Evolutionary conservation across 495 filamentous ascomycete genomes (phyloP), one percentile per base, ranked within the genome.

Genomic region (Melanomma pulvis-pyrius): DNA sequence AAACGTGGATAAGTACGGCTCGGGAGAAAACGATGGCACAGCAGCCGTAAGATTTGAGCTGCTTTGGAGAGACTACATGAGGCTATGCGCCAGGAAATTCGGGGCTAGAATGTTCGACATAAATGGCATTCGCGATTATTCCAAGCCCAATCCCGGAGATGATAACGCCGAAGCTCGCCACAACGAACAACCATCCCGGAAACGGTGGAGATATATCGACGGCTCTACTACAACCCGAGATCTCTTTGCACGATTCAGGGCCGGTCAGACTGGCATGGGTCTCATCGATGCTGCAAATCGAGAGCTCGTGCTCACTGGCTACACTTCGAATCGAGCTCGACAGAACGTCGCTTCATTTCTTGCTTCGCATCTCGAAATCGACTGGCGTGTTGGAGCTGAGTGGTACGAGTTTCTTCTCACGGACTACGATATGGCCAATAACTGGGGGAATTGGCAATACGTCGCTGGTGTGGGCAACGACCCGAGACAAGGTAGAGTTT

Each of bases 401-500:
- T 92, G 88, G 88, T 91, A 90, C 72, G 89, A 91, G 72, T 81
- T 79, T 65, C 71, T 86, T 60, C 81, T 91, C 12, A 78, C 85
- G 30, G 89, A 91, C 71, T 91, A 91, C 73, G 89, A 92, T 66
- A 78, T 88, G 12, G 82, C 81, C 34, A 86, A 80, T 50, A 91
- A 92, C 71, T 92, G 87, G 88, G 85, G 85, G 39, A 91, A 90
- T 69, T 92, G 88, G 89, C 87, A 90, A 75, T 91, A 91, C 68
- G 82, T 84, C 8, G 81, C 87, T 0, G 89, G 89, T 7, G 88
- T 91, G 0, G 89, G 89, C 22, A 91, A 90, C 71, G 89, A 91
- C 70, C 89, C 88, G 0, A 72, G 86, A 30, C 82, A 87, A 39
- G 79, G 81, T 0, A 76, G 88, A 41, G 83, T 88, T 13, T 90